phyloP scores from a whole-genome alignment of 495 filamentous ascomycete species.

The Tuber indicum region DNA sequence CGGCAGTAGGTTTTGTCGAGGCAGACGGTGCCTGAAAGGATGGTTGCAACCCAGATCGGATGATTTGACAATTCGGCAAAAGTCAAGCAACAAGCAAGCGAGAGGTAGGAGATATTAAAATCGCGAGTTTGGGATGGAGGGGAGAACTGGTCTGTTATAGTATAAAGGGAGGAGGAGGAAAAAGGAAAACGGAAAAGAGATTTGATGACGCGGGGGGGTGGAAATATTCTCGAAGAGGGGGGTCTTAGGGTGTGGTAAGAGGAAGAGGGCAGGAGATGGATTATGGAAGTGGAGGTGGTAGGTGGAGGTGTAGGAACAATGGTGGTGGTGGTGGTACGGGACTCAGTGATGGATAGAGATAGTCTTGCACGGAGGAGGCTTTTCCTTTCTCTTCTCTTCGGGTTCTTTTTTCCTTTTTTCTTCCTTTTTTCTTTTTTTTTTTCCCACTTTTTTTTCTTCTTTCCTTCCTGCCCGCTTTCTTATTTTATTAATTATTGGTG shows the following conservation, averaged over 20 bases:
- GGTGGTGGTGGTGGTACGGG: slow-evolving; percentile 21
- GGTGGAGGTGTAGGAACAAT: slow-evolving; percentile 25
- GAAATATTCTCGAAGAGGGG: slow-evolving; percentile 28
- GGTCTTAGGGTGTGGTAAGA: slow-evolving; percentile 18
- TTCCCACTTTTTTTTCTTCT: not conserved
- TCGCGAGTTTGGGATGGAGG: slow-evolving; percentile 36
- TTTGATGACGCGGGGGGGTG: slow-evolving; percentile 39
- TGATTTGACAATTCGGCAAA: slow-evolving; percentile 39
- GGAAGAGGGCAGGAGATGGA: not conserved
- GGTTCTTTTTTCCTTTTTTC: slow-evolving; percentile 32
- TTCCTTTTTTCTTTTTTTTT: not conserved
- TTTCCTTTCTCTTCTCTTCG: slow-evolving; percentile 29
- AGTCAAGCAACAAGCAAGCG: slow-evolving; percentile 37
- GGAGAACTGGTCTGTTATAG: slow-evolving; percentile 27
- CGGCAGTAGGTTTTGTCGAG: slow-evolving; percentile 35
- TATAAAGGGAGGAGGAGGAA: not conserved
- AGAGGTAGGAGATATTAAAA: slow-evolving; percentile 36
- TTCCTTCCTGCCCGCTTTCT: not conserved
- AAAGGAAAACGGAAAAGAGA: slow-evolving; percentile 11
- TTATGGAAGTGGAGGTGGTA: slow-evolving; percentile 24
- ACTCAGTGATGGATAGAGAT: slow-evolving; percentile 26
- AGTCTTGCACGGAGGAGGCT: slow-evolving; percentile 29
- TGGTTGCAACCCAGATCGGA: slow-evolving; percentile 40
- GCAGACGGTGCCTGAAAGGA: slow-evolving; percentile 37
- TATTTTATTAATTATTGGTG: slow-evolving; percentile 2